Evolutionary conservation across 192 early-diverging fungal genomes (phyloP).

Genomic region (Gigaspora rosea): DNA sequence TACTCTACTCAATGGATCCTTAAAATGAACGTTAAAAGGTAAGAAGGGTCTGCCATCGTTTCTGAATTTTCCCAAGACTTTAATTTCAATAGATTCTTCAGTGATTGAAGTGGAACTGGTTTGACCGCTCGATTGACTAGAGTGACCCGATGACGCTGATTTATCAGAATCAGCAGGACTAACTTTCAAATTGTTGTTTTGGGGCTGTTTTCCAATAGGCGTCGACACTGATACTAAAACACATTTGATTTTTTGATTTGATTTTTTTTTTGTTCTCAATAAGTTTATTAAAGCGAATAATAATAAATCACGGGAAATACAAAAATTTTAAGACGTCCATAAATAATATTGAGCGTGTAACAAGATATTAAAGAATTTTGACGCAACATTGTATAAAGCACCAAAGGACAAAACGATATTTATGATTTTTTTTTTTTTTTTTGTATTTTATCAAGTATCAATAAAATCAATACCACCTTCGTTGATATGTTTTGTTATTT

Average conservation of each 20-base stretch:
- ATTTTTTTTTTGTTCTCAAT: too few relatives aligned
- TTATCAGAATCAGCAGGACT: constrained; percentile 17
- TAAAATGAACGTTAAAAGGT: not conserved
- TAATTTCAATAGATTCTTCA: constrained; percentile 13
- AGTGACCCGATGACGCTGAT: constrained; percentile 14
- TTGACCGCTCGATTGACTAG: constrained; percentile 11
- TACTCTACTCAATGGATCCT: not conserved
- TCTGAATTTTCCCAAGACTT: not conserved
- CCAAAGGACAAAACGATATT: not conserved
- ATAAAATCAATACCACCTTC: not conserved
- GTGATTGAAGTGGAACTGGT: not conserved
- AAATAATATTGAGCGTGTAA: too few relatives aligned
- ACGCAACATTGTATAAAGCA: too few relatives aligned
- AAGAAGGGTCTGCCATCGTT: not conserved
- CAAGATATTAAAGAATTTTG: too few relatives aligned
- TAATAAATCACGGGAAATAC: too few relatives aligned
- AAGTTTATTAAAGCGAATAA: too few relatives aligned
- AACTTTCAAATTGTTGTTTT: not conserved
- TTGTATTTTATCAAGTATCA: not conserved
- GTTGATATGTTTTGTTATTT: not conserved
- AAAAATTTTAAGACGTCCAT: too few relatives aligned
- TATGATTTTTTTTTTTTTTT: not conserved
- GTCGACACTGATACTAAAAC: not conserved
- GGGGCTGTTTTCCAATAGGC: not conserved
- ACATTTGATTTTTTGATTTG: too few relatives aligned